Percentiles rank a stretch among this genome's conserved stretches.
phyloP scores from a whole-genome alignment of 129 eudicot genomes.

The Sambucus nigra region DNA sequence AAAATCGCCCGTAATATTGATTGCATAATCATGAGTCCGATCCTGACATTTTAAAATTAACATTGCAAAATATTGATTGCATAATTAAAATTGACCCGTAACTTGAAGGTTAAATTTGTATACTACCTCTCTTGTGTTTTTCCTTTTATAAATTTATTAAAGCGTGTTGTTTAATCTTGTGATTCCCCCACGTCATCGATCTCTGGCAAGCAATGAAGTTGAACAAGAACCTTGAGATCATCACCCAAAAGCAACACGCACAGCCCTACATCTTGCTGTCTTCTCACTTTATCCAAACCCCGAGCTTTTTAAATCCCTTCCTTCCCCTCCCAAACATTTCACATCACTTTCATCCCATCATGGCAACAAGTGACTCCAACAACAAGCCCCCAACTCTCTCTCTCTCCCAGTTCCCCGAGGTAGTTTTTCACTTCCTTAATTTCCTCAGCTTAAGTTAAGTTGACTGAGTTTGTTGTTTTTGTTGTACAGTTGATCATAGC shows the following conservation, averaged over 20 bases:
- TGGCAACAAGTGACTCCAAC: conserved; percentile 17
- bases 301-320: conserved; percentile 20
- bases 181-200: conserved; percentile 13
- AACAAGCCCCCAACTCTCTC: neutral
- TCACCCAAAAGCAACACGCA: neutral
- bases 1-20: no score
- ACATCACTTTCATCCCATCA: conserved; percentile 6
- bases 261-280: conserved; percentile 8
- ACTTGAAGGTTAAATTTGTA: no score
- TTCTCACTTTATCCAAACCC: conserved; percentile 10
- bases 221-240: neutral
- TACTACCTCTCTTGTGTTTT: no score
- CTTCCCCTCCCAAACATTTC: conserved; percentile 10
- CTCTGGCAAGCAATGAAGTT: neutral
- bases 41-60: no score
- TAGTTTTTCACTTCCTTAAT: neutral
- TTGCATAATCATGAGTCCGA: no score
- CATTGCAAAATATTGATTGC: no score
- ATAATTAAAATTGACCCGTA: no score
- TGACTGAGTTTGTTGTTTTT: neutral
- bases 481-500: conserved; percentile 42
- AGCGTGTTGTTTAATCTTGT: neutral
- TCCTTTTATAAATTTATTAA: no score
- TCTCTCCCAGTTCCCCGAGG: conserved; percentile 52
- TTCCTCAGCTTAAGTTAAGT: neutral